Conservation (phyloP, 2,329 filamentous ascomycete genomes). For the Calonectria hongkongensis region DNA sequence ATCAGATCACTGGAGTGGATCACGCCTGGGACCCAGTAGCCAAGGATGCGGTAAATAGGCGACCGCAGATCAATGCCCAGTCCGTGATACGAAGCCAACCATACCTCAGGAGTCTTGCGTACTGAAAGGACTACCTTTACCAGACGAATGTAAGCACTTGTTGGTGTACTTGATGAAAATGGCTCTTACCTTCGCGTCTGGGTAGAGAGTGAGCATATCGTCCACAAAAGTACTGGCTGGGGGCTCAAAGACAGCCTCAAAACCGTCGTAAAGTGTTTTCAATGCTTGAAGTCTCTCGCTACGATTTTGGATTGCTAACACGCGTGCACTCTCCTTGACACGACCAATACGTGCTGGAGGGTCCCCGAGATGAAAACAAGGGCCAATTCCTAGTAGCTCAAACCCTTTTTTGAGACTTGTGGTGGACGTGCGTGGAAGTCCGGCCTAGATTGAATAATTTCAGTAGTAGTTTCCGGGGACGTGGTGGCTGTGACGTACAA, state of each 20-base stretch:
- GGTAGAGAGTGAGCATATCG: slow-evolving; percentile 45
- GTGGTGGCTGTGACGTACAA: slow-evolving; percentile 28
- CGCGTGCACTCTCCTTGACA: slow-evolving; percentile 46
- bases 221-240: slow-evolving; percentile 46
- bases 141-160: neutral
- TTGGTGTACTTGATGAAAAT: neutral
- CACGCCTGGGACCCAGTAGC: slow-evolving; percentile 46
- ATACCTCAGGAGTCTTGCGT: slow-evolving; percentile 46
- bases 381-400: slow-evolving; percentile 41
- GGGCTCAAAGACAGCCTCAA: slow-evolving; percentile 48
- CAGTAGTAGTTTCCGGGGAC: neutral
- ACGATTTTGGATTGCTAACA: slow-evolving; percentile 40
- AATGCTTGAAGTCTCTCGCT: slow-evolving; percentile 45
- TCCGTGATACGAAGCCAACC: slow-evolving; percentile 46
- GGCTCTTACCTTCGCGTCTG: slow-evolving; percentile 39
- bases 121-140: slow-evolving; percentile 44
- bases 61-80: slow-evolving; percentile 47
- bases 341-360: slow-evolving; percentile 43
- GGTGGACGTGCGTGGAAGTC: slow-evolving; percentile 44
- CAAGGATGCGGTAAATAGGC: slow-evolving; percentile 40
- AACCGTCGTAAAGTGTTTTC: slow-evolving; percentile 44
- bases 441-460: slow-evolving; percentile 30
- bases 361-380: slow-evolving; percentile 48
- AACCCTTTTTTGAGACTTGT: slow-evolving; percentile 49
- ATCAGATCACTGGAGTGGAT: slow-evolving; percentile 48